These are phyloP conservation scores for Termitomyces bulborhizus DNA, from an alignment of 768 basidiomycete species.

Conservation along the genomic window DNA sequence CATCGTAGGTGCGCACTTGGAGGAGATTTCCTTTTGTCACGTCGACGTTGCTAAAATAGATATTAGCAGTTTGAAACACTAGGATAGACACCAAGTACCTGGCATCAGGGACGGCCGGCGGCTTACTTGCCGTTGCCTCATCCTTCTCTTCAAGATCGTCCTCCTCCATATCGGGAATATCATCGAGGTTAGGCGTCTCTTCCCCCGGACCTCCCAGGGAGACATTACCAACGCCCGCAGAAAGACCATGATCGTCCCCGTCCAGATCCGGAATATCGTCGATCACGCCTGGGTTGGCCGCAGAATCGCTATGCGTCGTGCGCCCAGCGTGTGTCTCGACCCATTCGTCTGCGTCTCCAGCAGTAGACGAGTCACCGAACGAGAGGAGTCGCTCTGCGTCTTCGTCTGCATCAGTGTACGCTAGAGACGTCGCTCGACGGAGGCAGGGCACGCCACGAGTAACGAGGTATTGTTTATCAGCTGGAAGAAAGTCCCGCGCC, in stretches of 20 bases:
- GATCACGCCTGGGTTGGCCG: conserved; percentile 58
- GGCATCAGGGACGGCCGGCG: conserved; percentile 34
- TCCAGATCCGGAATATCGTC: conserved; percentile 88
- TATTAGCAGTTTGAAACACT: not conserved
- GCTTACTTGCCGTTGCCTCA: conserved; percentile 70
- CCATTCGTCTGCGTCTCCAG: conserved; percentile 81
- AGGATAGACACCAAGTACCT: conserved; percentile 32
- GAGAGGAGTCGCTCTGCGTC: conserved; percentile 90
- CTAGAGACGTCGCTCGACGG: conserved; percentile 84
- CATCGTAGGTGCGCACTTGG: conserved; percentile 97
- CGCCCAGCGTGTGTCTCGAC: conserved; percentile 95
- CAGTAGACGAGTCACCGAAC: conserved; percentile 61
- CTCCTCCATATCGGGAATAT: conserved; percentile 99
- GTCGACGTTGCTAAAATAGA: conserved; percentile 44
- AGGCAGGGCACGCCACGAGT: conserved; percentile 96
- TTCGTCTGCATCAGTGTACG: conserved; percentile 94
- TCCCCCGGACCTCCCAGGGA: conserved; percentile 33
- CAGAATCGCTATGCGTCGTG: conserved; percentile 42
- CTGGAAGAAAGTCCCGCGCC: conserved; percentile 86
- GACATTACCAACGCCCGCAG: conserved; percentile 38
- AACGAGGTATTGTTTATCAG: conserved; percentile 94
- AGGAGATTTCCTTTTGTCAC: conserved; percentile 77
- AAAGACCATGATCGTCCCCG: conserved; percentile 37
- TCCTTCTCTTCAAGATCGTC: conserved; percentile 87
- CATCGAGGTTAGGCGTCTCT: conserved; percentile 89